Base-by-base conservation (phyloP, 2,329 filamentous ascomycete species). In the Aspergillus chevalieri region DNA sequence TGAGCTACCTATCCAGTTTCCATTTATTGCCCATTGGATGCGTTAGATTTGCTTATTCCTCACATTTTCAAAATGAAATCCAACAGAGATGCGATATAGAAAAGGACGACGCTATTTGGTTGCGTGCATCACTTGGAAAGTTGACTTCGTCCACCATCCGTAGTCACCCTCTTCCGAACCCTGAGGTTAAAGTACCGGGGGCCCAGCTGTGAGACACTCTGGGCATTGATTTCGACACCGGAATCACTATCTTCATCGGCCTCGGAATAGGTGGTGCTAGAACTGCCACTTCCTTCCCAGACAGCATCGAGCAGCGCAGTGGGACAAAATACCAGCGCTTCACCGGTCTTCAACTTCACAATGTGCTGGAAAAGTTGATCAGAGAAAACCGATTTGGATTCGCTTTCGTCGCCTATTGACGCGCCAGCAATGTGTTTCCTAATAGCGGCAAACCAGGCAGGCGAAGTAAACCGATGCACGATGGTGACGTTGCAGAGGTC, bases 401-500 rank as follows among this genome's bases (percentile, higher is more conserved):
- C 26, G 19, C 53, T 47, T 17, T 52, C 58, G 47, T 65, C 61
- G 2, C 46, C 54, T 24, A 55, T 51, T 2, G 54, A 46, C 2
- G 59, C 59, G 1, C 68, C 79, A 4, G 76, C 79, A 1, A 86
- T 65, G 60, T 82, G 71, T 0, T 54, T 54, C 43, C 63, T 60
- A 6, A 81, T 66, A 0, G 72, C 71, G 0, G 61, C 59, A 24
- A 82, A 75, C 85, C 85, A 88, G 1, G 76, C 75, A 0, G 85
- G 85, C 0, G 79, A 84, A 0, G 75, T 82, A 64, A 91, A 91
- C 0, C 84, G 77, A 60, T 91, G 86, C 0, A 90, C 81, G 14
- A 90, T 75, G 0, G 82, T 86, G n/a, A 87, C 70, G 1, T 81
- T 83, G 64, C 84, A 89, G 0, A 92, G 72, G 47, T 89, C 85